phyloP scores from a whole-genome alignment of 164 flowering plant genomes.

The Liriodendron chinense region DNA sequence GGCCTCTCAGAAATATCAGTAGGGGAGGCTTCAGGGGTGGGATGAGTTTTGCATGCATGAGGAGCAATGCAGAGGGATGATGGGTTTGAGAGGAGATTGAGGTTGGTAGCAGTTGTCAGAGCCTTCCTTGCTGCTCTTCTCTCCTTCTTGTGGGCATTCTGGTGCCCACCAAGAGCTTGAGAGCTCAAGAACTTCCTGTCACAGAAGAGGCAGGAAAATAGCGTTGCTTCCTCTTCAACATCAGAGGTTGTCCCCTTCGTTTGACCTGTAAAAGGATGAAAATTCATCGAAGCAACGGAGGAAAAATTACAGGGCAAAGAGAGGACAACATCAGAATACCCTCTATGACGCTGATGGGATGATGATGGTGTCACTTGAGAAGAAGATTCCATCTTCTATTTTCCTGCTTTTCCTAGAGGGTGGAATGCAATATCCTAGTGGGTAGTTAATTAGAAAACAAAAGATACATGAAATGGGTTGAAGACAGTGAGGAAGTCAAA shows the following conservation, averaged over 20 bases:
- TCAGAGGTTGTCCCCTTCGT: neutral
- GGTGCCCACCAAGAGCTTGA: constrained; percentile 92
- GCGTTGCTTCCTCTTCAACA: constrained; percentile 24
- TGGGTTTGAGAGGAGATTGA: neutral
- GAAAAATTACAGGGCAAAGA: neutral
- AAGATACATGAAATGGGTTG: neutral
- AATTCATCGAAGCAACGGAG: neutral
- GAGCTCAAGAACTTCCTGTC: constrained; percentile 82
- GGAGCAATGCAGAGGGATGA: constrained; percentile 18
- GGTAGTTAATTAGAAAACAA: neutral
- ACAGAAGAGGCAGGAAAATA: constrained; percentile 77
- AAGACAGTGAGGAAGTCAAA: neutral
- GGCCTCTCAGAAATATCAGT: constrained; percentile 25
- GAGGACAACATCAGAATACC: neutral
- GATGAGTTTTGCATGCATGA: constrained; percentile 43
- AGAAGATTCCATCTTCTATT: neutral
- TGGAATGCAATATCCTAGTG: neutral
- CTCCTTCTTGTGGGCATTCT: constrained; percentile 91
- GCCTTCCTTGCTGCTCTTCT: constrained; percentile 70
- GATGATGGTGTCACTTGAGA: neutral
- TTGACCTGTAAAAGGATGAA: neutral
- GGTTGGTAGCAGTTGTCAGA: constrained; percentile 29
- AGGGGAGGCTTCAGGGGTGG: constrained; percentile 29
- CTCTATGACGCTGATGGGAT: neutral
- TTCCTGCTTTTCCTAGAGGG: neutral